These are phyloP conservation scores for Colletotrichum godetiae DNA, from an alignment of 2,329 filamentous ascomycete species.

Conservation along the genomic window DNA sequence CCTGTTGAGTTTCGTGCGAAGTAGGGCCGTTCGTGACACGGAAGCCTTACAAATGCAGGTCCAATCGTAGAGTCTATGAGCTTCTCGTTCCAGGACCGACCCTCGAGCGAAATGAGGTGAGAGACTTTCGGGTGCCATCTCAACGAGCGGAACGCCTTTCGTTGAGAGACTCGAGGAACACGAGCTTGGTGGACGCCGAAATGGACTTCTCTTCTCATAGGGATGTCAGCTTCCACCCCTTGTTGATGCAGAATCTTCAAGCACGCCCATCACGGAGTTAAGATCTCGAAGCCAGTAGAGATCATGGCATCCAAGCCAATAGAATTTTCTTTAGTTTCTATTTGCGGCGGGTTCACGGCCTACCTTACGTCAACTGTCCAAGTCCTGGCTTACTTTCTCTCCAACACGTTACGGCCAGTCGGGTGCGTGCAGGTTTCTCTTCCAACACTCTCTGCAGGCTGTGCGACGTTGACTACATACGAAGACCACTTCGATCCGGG, in stretches of 20 bases:
- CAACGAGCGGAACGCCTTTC: background rate
- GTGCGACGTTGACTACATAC: constrained; percentile 42
- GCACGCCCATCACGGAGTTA: background rate
- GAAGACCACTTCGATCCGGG: constrained; percentile 49
- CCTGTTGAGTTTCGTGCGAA: constrained; percentile 29
- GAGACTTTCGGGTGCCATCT: background rate
- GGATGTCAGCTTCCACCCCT: background rate
- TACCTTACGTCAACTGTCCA: background rate
- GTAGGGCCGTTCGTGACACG: constrained; percentile 33
- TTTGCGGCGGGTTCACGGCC: background rate
- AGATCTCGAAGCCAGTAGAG: background rate
- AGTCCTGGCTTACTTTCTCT: background rate
- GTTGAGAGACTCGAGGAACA: background rate
- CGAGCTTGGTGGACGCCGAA: constrained; percentile 3
- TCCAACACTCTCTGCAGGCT: constrained; percentile 17
- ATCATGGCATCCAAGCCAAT: constrained; percentile 6
- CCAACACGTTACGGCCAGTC: constrained; percentile 10
- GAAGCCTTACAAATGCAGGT: constrained; percentile 1
- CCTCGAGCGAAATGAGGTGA: background rate
- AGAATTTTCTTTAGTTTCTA: constrained; percentile 28
- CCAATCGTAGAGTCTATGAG: constrained; percentile 5
- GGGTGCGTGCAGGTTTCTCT: constrained; percentile 26
- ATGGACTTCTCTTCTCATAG: background rate
- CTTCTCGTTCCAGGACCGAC: background rate
- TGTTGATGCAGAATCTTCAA: background rate